These are phyloP conservation scores for Aspergillus sergii DNA, from an alignment of 2,329 filamentous ascomycete genomes.

Conservation along the genomic window DNA sequence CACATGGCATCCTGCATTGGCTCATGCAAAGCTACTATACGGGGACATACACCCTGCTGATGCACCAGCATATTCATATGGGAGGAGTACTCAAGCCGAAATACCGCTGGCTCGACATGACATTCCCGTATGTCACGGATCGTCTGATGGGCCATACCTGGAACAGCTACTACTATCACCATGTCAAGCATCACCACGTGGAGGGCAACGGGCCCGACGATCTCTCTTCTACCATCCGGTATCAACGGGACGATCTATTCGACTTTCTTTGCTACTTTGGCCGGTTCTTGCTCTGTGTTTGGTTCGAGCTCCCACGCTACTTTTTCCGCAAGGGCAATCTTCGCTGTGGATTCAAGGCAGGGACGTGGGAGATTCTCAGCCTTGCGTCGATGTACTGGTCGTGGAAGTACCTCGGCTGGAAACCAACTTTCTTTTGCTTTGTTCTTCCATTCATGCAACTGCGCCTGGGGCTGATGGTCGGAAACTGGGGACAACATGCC, in stretches of 20 bases:
- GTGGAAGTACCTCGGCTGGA: slow-evolving; percentile 52
- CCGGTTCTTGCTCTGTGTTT: slow-evolving; percentile 73
- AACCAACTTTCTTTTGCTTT: slow-evolving; percentile 65
- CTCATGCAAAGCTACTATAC: slow-evolving; percentile 69
- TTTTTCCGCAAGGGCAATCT: slow-evolving; percentile 67
- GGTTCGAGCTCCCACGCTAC: slow-evolving; percentile 75
- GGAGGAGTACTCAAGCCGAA: slow-evolving; percentile 65
- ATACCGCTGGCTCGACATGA: slow-evolving; percentile 59
- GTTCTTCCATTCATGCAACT: slow-evolving; percentile 68
- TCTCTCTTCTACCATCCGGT: slow-evolving; percentile 73
- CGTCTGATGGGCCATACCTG: slow-evolving; percentile 81
- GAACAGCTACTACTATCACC: slow-evolving; percentile 84
- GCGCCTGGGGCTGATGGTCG: slow-evolving; percentile 74
- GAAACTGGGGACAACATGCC: slow-evolving; percentile 84
- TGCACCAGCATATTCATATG: slow-evolving; percentile 83
- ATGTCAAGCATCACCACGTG: slow-evolving; percentile 83
- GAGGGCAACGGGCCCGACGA: slow-evolving; percentile 79
- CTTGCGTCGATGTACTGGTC: slow-evolving; percentile 58
- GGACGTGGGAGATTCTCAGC: slow-evolving; percentile 63
- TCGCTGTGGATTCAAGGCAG: slow-evolving; percentile 57
- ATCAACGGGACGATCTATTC: slow-evolving; percentile 68
- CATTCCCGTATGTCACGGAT: slow-evolving; percentile 74
- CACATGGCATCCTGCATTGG: slow-evolving; percentile 68
- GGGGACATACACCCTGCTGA: slow-evolving; percentile 76
- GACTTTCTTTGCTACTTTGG: slow-evolving; percentile 73